These are phyloP conservation scores for Fomitopsis palustris DNA, from an alignment of 1,284 basidiomycete species.

Conservation along the genomic window DNA sequence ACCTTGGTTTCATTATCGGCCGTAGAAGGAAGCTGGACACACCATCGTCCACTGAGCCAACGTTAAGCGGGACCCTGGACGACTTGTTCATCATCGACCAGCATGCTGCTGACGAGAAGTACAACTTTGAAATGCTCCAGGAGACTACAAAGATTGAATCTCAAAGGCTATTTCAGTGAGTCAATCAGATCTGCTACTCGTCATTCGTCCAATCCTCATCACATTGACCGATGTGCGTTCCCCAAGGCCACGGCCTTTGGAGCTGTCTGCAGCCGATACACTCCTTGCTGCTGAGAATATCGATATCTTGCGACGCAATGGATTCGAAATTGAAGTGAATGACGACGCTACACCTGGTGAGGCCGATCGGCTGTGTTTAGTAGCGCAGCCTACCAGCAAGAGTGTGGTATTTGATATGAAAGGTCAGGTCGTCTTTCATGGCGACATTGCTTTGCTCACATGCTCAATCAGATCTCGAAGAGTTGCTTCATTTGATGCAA, in stretches of 20 bases:
- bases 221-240: not conserved
- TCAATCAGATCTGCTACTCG: not conserved
- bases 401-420: slow-evolving; percentile 77
- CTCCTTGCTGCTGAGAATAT: slow-evolving; percentile 86
- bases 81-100: slow-evolving; percentile 95
- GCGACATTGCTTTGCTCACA: not conserved
- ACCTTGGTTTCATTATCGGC: slow-evolving; percentile 92
- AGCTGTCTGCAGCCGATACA: slow-evolving; percentile 90
- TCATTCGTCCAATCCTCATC: not conserved
- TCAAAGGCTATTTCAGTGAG: slow-evolving; percentile 80
- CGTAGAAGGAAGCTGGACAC: slow-evolving; percentile 41
- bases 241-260: slow-evolving; percentile 70
- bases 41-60: slow-evolving; percentile 16
- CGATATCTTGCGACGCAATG: slow-evolving; percentile 79
- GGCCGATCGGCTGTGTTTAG: slow-evolving; percentile 60
- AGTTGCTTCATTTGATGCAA: slow-evolving; percentile 82
- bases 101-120: slow-evolving; percentile 94
- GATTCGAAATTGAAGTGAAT: slow-evolving; percentile 73
- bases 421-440: slow-evolving; percentile 35
- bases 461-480: slow-evolving; percentile 79
- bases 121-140: slow-evolving; percentile 95
- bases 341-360: slow-evolving; percentile 47
- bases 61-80: slow-evolving; percentile 43
- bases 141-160: slow-evolving; percentile 84
- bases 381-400: slow-evolving; percentile 90